Percentiles rank a stretch among this genome's conserved stretches.
These are phyloP conservation scores for Alternaria tenuissima DNA, from an alignment of 2,329 filamentous ascomycete species.

Conservation along the genomic window DNA sequence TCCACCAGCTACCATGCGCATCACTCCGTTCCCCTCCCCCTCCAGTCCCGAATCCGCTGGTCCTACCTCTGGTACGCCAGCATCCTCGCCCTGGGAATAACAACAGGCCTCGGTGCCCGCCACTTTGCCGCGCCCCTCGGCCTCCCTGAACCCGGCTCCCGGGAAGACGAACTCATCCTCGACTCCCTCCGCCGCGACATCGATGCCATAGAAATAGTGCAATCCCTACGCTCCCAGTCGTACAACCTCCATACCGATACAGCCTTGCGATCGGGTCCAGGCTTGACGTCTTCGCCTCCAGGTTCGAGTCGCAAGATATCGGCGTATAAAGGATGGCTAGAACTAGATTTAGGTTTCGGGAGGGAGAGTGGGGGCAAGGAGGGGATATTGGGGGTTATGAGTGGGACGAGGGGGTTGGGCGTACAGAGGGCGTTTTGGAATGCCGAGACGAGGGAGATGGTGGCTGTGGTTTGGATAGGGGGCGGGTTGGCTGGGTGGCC, in stretches of 20 bases:
- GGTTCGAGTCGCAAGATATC: slow-evolving; percentile 16
- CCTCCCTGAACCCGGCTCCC: slow-evolving; percentile 36
- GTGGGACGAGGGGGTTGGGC: slow-evolving; percentile 54
- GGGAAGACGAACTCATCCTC: slow-evolving; percentile 41
- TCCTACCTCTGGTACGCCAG: slow-evolving; percentile 45
- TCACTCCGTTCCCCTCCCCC: slow-evolving; percentile 24
- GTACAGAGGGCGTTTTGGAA: slow-evolving; percentile 72
- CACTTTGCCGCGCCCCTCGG: slow-evolving; percentile 38
- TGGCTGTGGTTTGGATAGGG: slow-evolving; percentile 74
- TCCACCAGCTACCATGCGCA: slow-evolving; percentile 10
- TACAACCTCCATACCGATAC: slow-evolving; percentile 37
- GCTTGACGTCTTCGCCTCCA: slow-evolving; percentile 2
- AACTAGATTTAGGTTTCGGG: slow-evolving; percentile 40
- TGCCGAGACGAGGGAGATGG: slow-evolving; percentile 62
- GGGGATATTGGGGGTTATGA: slow-evolving; percentile 40
- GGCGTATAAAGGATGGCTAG: slow-evolving; percentile 39
- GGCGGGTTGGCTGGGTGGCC: slow-evolving; percentile 74
- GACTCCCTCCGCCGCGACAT: slow-evolving; percentile 35
- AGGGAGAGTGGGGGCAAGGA: slow-evolving; percentile 26
- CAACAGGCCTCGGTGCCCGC: slow-evolving; percentile 34
- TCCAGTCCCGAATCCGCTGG: slow-evolving; percentile 37
- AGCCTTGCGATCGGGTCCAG: slow-evolving; percentile 25
- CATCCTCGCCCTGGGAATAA: slow-evolving; percentile 36
- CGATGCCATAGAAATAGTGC: slow-evolving; percentile 45
- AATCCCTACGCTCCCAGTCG: slow-evolving; percentile 39